Evolutionary conservation across 2,329 filamentous ascomycete genomes (phyloP).

Genomic region (Neonectria neomacrospora): DNA sequence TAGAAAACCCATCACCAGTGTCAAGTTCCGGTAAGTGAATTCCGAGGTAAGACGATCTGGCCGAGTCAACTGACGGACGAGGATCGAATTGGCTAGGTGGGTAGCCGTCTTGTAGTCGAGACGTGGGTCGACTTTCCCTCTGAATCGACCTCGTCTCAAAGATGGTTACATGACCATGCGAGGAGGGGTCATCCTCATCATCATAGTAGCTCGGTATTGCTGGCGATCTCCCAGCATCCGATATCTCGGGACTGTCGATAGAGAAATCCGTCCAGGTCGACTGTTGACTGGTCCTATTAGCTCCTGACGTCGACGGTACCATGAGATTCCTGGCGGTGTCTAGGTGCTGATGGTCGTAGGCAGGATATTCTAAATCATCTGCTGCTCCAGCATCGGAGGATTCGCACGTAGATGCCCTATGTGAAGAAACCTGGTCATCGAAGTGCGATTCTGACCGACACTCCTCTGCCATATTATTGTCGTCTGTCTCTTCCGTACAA

Average conservation of each 20-base stretch:
- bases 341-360: slow-evolving; percentile 43
- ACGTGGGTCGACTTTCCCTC: slow-evolving; percentile 38
- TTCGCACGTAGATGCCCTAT: slow-evolving; percentile 54
- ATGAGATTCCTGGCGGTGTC: slow-evolving; percentile 58
- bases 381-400: slow-evolving; percentile 50
- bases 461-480: slow-evolving; percentile 44
- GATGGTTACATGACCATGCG: slow-evolving; percentile 49
- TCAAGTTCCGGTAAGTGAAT: slow-evolving; percentile 63
- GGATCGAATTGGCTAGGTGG: slow-evolving; percentile 34
- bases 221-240: slow-evolving; percentile 46
- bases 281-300: slow-evolving; percentile 63
- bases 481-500: slow-evolving; percentile 51
- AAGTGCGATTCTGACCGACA: slow-evolving; percentile 45
- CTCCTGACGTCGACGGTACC: slow-evolving; percentile 58
- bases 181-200: slow-evolving; percentile 38
- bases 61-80: slow-evolving; percentile 43
- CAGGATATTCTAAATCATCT: slow-evolving; percentile 44
- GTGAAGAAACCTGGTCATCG: slow-evolving; percentile 47
- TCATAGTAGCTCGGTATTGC: slow-evolving; percentile 42
- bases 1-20: slow-evolving; percentile 60
- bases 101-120: slow-evolving; percentile 36
- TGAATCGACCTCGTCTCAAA: slow-evolving; percentile 46
- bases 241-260: slow-evolving; percentile 62
- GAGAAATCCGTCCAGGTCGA: slow-evolving; percentile 72
- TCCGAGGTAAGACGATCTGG: slow-evolving; percentile 42